Conservation (phyloP, 2,329 filamentous ascomycete genomes). For the Waltergamsia citrina region DNA sequence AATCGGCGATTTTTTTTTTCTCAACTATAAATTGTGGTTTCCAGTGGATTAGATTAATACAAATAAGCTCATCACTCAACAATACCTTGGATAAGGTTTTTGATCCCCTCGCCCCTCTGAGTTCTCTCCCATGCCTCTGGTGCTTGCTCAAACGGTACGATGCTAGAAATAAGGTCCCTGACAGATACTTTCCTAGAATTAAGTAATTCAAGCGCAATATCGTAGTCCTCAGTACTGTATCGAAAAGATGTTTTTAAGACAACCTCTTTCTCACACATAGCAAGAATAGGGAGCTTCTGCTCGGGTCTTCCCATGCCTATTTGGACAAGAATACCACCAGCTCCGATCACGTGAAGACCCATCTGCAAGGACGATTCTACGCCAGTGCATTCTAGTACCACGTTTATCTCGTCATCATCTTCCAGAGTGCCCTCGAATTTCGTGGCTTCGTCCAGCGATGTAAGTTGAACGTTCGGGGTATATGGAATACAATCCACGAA, state of each 20-base stretch:
- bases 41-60: too few species aligned
- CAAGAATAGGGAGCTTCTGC: slow-evolving; percentile 43
- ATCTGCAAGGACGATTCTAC: slow-evolving; percentile 9
- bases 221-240: slow-evolving; percentile 23
- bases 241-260: slow-evolving; percentile 36
- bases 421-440: neutral
- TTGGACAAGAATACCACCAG: slow-evolving; percentile 43
- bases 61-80: too few species aligned
- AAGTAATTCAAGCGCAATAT: slow-evolving; percentile 11
- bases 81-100: slow-evolving; percentile 10
- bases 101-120: slow-evolving; percentile 9
- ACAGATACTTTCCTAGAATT: slow-evolving; percentile 1
- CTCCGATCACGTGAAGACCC: slow-evolving; percentile 19
- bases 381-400: slow-evolving; percentile 11
- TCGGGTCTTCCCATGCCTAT: slow-evolving; percentile 51
- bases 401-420: slow-evolving; percentile 4
- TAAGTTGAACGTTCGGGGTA: too few species aligned
- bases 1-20: too few species aligned
- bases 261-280: slow-evolving; percentile 45
- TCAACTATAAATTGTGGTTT: too few species aligned
- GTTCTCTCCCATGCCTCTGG: slow-evolving; percentile 10
- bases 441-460: neutral
- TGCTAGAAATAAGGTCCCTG: slow-evolving; percentile 6
- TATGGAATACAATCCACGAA: too few species aligned
- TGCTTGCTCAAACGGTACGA: slow-evolving; percentile 7